Evolutionary conservation across 352 stramenopile species (phyloP), one percentile per base, ranked within the genome.

Genomic region (Phytophthora hibernalis): DNA sequence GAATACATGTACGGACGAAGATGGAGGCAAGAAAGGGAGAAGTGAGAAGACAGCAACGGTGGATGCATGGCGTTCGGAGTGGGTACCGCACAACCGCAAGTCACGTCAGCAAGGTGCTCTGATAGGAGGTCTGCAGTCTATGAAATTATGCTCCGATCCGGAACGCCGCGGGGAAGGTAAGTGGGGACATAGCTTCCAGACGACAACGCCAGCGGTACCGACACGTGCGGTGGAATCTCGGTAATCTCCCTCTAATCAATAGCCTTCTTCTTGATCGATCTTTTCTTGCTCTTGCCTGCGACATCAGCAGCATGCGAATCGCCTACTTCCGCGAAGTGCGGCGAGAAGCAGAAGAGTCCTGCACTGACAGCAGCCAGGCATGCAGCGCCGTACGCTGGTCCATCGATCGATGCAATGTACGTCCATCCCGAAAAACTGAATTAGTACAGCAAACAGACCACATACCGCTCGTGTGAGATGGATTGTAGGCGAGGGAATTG

Each of bases 381-480:
- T 9, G 83, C 84, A 0, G 86, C 84, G 8, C 86, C 84, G 48
- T 87, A 84, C 8, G 86, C 82, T 38, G 86, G 86, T 5, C 85
- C 85, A 57, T 92, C 82, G 7, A 92, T 71, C 1, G 85, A 91
- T 24, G 84, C 37, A 42, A 90, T 55, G 61, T 94, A 94, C 31
- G 84, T 89, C 83, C 82, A 92, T 13, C 86, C 86, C 20, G 86
- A 94, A 94, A 61, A 66, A 94, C 86, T 94, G 61, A 20, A 50
- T n/a, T n/a, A n/a, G n/a, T n/a, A n/a, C n/a, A n/a, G n/a, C n/a
- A n/a, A n/a, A n/a, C n/a, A n/a, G n/a, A n/a, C n/a, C n/a, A n/a
- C n/a, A n/a, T n/a, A n/a, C n/a, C n/a, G n/a, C n/a, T n/a, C n/a
- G n/a, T n/a, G n/a, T n/a, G n/a, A n/a, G n/a, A 5, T 31, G 26